Percentiles rank a stretch among this genome's conserved stretches.
phyloP scores from a whole-genome alignment of 371 early-diverging fungal species.

The Rhizopus microsporus region DNA sequence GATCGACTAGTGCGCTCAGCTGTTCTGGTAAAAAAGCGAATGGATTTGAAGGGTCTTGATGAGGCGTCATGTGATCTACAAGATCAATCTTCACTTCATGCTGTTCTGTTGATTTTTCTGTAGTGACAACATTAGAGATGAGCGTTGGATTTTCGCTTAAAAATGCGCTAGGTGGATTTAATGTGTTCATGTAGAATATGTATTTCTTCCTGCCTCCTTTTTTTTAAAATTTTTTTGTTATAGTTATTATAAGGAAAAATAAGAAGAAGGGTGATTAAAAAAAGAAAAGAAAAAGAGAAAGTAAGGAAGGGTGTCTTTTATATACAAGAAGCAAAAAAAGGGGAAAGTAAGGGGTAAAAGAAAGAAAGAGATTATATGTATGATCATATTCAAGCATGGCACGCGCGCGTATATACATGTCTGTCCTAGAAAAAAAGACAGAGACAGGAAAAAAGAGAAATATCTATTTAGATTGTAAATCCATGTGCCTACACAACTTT shows the following conservation, averaged over 20 bases:
- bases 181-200: conserved; percentile 4
- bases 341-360: neutral
- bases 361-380: neutral
- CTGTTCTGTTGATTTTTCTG: conserved; percentile 2
- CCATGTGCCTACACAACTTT: no score
- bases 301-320: neutral
- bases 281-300: neutral
- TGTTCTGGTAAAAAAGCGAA: conserved; percentile 52
- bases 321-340: conserved; percentile 4
- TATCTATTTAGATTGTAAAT: no score
- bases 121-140: conserved; percentile 2
- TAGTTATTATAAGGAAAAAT: neutral
- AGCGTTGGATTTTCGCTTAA: conserved; percentile 29
- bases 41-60: conserved; percentile 43
- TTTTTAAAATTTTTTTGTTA: neutral
- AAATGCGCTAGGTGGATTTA: conserved; percentile 2
- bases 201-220: conserved; percentile 5
- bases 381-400: no score
- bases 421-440: conserved; percentile 4
- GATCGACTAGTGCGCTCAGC: conserved; percentile 51
- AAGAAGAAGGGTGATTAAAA: neutral
- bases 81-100: conserved; percentile 13
- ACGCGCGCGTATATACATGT: neutral
- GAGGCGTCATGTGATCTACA: conserved; percentile 20
- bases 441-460: neutral